Evolutionary conservation across 78 protist species (phyloP).

Genomic region (Speleostelium caveatum): DNA sequence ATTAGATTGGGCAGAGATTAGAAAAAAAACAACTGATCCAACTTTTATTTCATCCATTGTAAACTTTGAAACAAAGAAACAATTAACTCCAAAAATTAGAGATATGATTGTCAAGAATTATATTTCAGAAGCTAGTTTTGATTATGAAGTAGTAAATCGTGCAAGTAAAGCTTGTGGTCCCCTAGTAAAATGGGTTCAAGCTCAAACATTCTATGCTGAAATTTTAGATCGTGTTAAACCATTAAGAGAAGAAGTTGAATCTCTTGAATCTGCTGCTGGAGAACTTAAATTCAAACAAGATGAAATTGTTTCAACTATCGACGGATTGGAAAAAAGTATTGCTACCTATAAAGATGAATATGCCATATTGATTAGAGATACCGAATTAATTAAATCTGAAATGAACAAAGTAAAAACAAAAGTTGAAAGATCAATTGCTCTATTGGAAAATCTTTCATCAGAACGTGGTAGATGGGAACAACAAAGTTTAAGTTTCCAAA

Average conservation of each 20-base stretch:
- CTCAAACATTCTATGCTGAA: conserved; percentile 89
- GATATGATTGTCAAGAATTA: conserved; percentile 67
- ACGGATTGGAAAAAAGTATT: conserved; percentile 69
- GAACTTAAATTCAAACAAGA: conserved; percentile 76
- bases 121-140: conserved; percentile 81
- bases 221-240: conserved; percentile 92
- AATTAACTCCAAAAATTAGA: conserved; percentile 35
- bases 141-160: conserved; percentile 83
- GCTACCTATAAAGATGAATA: conserved; percentile 88
- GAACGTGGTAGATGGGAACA: conserved; percentile 94
- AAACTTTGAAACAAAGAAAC: conserved; percentile 87
- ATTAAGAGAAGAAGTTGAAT: conserved; percentile 85
- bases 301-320: conserved; percentile 66
- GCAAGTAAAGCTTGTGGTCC: conserved; percentile 98
- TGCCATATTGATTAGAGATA: conserved; percentile 87
- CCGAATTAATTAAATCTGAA: conserved; percentile 84
- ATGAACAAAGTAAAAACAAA: conserved; percentile 79
- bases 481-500: conserved; percentile 75
- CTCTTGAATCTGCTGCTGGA: conserved; percentile 78
- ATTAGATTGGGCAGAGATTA: conserved; percentile 91
- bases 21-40: conserved; percentile 73
- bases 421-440: conserved; percentile 87
- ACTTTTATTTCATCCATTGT: conserved; percentile 90
- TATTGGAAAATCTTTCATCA: conserved; percentile 80
- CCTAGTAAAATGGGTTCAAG: conserved; percentile 93